A percentile compares a stretch with the other conserved stretches of the same genome.
These are phyloP conservation scores for Coprinopsis cinerea DNA, from an alignment of 768 basidiomycete species.

Conservation along the genomic window DNA sequence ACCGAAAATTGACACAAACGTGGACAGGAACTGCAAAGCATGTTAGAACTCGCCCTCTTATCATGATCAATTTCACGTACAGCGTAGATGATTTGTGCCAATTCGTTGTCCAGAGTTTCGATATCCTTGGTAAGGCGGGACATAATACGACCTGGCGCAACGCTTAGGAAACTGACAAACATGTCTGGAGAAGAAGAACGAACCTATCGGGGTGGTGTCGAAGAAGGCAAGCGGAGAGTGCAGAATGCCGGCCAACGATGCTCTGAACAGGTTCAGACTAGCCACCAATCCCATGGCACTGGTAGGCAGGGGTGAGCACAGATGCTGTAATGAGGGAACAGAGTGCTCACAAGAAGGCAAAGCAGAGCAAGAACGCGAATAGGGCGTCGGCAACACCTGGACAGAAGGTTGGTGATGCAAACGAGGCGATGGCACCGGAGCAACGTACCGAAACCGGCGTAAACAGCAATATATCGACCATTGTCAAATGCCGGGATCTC, in stretches of 20 bases:
- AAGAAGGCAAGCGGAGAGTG: constrained; percentile 61
- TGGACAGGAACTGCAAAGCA: constrained; percentile 32
- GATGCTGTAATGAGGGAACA: background rate
- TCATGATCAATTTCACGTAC: constrained; percentile 19
- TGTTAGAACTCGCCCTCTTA: background rate
- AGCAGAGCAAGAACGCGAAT: constrained; percentile 41
- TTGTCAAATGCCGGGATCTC: constrained; percentile 48
- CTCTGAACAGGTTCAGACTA: constrained; percentile 46
- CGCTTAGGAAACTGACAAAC: background rate
- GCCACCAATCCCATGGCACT: constrained; percentile 29
- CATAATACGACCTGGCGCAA: constrained; percentile 42
- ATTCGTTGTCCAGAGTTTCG: constrained; percentile 45
- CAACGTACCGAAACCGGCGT: constrained; percentile 36
- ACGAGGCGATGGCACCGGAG: background rate
- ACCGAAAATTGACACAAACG: constrained; percentile 41
- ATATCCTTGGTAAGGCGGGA: constrained; percentile 57
- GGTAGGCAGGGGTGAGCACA: background rate
- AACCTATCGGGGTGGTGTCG: constrained; percentile 66
- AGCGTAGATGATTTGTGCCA: constrained; percentile 42
- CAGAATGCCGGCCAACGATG: constrained; percentile 49
- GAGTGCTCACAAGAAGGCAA: constrained; percentile 41
- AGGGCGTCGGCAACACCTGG: constrained; percentile 43
- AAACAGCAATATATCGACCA: constrained; percentile 61
- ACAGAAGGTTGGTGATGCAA: background rate
- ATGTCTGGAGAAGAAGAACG: background rate